phyloP scores from a whole-genome alignment of 805 yeast genomes.

The Nakazawaea ernobii region DNA sequence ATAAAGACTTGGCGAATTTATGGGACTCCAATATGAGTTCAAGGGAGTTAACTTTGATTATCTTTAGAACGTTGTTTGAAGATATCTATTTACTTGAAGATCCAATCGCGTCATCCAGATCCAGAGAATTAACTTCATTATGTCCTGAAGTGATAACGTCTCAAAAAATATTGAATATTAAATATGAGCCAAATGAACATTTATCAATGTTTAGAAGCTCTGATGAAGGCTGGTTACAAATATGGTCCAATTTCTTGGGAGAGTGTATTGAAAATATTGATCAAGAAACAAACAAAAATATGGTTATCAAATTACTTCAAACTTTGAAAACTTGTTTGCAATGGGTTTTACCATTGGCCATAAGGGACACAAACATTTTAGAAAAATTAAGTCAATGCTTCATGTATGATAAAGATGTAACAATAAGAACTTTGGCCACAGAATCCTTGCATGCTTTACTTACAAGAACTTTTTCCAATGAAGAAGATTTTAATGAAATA shows the following conservation, averaged over 20 bases:
- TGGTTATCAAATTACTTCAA: conserved; percentile 65
- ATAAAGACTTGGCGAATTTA: conserved; percentile 60
- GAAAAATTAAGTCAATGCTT: conserved; percentile 57
- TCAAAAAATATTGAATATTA: conserved; percentile 49
- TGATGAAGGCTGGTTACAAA: conserved; percentile 78
- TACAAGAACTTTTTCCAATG: conserved; percentile 66
- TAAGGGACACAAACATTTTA: conserved; percentile 61
- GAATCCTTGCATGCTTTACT: conserved; percentile 88
- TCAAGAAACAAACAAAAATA: conserved; percentile 31
- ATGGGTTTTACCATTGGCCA: conserved; percentile 81
- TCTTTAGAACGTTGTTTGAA: conserved; percentile 84
- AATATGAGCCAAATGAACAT: conserved; percentile 64
- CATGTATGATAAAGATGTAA: conserved; percentile 44
- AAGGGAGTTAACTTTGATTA: conserved; percentile 71
- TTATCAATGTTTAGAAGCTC: conserved; percentile 61
- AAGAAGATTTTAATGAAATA: conserved; percentile 67
- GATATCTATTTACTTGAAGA: conserved; percentile 91
- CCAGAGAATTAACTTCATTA: conserved; percentile 69
- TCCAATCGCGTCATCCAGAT: conserved; percentile 77
- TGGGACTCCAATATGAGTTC: conserved; percentile 66
- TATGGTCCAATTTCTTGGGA: conserved; percentile 58
- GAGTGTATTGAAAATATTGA: conserved; percentile 35
- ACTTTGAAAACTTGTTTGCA: conserved; percentile 85
- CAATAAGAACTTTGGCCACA: conserved; percentile 74
- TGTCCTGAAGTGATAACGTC: conserved; percentile 83